Evolutionary conservation across 345 rosid species (phyloP).

Genomic region (Raphanus raphanistrum): DNA sequence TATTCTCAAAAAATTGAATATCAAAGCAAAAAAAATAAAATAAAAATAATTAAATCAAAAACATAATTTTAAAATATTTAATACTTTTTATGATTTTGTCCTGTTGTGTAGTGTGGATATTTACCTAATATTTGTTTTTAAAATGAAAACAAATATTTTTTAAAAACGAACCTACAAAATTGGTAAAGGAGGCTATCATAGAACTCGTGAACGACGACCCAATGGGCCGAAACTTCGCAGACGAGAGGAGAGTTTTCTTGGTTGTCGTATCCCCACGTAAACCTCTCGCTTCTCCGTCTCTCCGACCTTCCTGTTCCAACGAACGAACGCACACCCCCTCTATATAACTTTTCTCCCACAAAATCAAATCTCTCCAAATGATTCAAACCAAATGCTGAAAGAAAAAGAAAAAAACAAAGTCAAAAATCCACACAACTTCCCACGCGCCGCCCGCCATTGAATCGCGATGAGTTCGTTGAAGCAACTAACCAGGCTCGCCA

Average conservation of each 20-base stretch:
- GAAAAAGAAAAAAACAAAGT: neutral
- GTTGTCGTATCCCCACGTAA: constrained; percentile 39
- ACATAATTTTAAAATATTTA: too few relatives aligned
- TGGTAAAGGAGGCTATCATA: neutral
- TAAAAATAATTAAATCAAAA: too few relatives aligned
- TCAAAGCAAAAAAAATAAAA: too few relatives aligned
- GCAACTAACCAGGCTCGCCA: constrained; percentile 57
- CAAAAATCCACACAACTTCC: neutral
- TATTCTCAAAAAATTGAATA: too few relatives aligned
- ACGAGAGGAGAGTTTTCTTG: constrained; percentile 10
- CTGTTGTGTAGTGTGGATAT: too few relatives aligned
- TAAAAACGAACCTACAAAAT: neutral
- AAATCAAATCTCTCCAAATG: neutral
- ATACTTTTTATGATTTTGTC: too few relatives aligned
- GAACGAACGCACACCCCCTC: constrained; percentile 8
- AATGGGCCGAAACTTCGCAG: neutral
- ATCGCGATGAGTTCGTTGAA: constrained; percentile 52
- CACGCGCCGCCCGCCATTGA: neutral
- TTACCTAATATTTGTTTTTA: too few relatives aligned
- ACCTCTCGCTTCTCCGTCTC: constrained; percentile 37
- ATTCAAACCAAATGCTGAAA: neutral
- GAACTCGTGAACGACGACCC: neutral
- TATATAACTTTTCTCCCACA: constrained; percentile 5
- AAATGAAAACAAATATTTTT: too few relatives aligned
- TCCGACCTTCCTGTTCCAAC: constrained; percentile 42